Evolutionary conservation across 805 yeast genomes (phyloP), one percentile per base, ranked within the genome.

Genomic region (Barnettozyma vustinii): DNA sequence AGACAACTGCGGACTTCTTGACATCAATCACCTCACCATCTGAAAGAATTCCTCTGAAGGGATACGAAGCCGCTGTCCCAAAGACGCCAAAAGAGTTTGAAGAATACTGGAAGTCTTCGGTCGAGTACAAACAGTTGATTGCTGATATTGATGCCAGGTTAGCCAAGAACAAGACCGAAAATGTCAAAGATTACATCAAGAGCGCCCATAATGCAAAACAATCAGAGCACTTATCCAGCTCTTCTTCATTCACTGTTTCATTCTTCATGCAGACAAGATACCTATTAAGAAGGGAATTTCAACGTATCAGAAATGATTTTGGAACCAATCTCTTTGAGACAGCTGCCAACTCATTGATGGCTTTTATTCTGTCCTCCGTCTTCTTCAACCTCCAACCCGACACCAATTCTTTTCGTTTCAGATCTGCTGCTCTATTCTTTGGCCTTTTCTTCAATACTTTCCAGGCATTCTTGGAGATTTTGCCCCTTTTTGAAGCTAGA

Each of bases 11-110:
- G 12, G 89, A 84, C 59, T 84, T 82, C 61, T 66, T 83, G 57
- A 83, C 89, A 2, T 79, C 87, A 1, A 72, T 83, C 13, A 81
- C 90, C 9, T 84, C 81, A 61, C 87, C 88, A 9, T 67, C 68
- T 5, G 89, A 83, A 45, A 73, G 90, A 60, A 64, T 56, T 49
- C 60, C 76, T 2, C 65, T 65, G 46, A 59, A 66, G 21, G 87
- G 85, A 2, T 70, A 51, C 56, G 82, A 76, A 50, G 56, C 67
- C 39, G 61, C 59, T 46, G 82, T 83, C 20, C 94, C 94, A 7
- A 66, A 66, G 21, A 77, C 83, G 9, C 77, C 89, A 0, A 71
- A 68, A 23, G 87, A 84, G 57, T 84, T 85, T 72, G 78, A 74
- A 51, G 63, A 61, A 7, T 71, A 72, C 55, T 85, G 91, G 92